These are phyloP conservation scores for Naganishia albida DNA, from an alignment of 1,284 basidiomycete species.

Conservation along the genomic window DNA sequence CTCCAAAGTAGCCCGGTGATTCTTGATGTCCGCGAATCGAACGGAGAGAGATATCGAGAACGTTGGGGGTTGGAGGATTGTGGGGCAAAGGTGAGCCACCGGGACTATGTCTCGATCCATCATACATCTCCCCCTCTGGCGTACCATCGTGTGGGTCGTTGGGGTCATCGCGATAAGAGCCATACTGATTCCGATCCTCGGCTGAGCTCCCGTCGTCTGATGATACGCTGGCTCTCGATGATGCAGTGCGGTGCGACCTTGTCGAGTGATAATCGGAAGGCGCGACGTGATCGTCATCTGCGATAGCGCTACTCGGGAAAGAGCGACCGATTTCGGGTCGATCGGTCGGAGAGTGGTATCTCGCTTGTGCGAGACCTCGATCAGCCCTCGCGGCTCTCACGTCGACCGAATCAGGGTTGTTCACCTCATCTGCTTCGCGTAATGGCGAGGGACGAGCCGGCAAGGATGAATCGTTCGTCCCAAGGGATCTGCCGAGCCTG, in stretches of 20 bases:
- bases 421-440: slow-evolving; percentile 37
- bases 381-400: background rate
- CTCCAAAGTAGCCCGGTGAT: slow-evolving; percentile 44
- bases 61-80: slow-evolving; percentile 61
- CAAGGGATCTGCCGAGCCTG: slow-evolving; percentile 9
- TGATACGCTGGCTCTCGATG: slow-evolving; percentile 15
- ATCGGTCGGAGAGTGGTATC: slow-evolving; percentile 52
- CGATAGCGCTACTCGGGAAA: slow-evolving; percentile 29
- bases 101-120: slow-evolving; percentile 32
- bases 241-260: background rate
- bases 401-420: background rate
- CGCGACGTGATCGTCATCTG: slow-evolving; percentile 33
- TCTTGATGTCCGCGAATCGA: slow-evolving; percentile 41
- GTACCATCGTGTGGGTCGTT: slow-evolving; percentile 32
- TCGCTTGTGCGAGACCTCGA: background rate
- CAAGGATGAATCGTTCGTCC: slow-evolving; percentile 34
- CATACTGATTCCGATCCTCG: slow-evolving; percentile 18
- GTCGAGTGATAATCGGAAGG: slow-evolving; percentile 21
- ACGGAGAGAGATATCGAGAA: slow-evolving; percentile 59
- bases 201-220: slow-evolving; percentile 36
- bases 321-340: slow-evolving; percentile 39
- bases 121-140: slow-evolving; percentile 32
- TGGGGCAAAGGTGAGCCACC: slow-evolving; percentile 48
- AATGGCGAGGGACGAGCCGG: slow-evolving; percentile 42
- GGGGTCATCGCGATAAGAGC: slow-evolving; percentile 25